Evolutionary conservation across 768 basidiomycete species (phyloP), one percentile per base, ranked within the genome.

Genomic region (Boletus sensibilis): DNA sequence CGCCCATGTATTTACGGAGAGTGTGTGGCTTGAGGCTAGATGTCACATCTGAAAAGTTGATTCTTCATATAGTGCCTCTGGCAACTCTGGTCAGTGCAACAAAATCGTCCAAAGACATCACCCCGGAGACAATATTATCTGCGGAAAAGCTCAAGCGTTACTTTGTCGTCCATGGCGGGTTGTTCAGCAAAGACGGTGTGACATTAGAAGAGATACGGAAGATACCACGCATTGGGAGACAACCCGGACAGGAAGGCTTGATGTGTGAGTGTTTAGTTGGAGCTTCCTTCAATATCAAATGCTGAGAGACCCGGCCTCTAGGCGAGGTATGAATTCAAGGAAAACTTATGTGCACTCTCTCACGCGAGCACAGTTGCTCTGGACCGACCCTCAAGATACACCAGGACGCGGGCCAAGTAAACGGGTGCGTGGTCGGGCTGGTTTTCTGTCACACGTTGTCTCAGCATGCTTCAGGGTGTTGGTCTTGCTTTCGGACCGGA

Each of bases 401-500:
- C 85, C 85, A 12, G 97, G 97, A 25, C 86, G 97, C 27, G 96
- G 97, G 6, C 96, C 97, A 13, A 95, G 92, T 68, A 98, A 98
- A 79, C 86, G 97, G 37, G 92, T 92, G 69, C 49, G 88, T 73
- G n/a, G 27, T 55, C 55, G 14, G 42, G 31, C 14, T 57, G 42
- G 31, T 45, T 39, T 45, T 33, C 16, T 38, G 54, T 49, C 40
- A 39, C 31, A 64, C 53, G 48, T 47, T 31, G 45, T 53, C 62
- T 59, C 53, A 62, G 38, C 50, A 44, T 57, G 59, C 50, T 48
- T 57, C 53, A 93, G 90, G 97, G 97, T 50, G 94, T 98, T 57
- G 97, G 97, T 21, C 87, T 97, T 59, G 85, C 88, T 5, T 99
- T 99, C 72, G 97, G 97, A 16, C 95, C 96, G 0, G 94, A 96